phyloP scores from a whole-genome alignment of 192 early-diverging fungal genomes.

The Kickxella alabastrina region DNA sequence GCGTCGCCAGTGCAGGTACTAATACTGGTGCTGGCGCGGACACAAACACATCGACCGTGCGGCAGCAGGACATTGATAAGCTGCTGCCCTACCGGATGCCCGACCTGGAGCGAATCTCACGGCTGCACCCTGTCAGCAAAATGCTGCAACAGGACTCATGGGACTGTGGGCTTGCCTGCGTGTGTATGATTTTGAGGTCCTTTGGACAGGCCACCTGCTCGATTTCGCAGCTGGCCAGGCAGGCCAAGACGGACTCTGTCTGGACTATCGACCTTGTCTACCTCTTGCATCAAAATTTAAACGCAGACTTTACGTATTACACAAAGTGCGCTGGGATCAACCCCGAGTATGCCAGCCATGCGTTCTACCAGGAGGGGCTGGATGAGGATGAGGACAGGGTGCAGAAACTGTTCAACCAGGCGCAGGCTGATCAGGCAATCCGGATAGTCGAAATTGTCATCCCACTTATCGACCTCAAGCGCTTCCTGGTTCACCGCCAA shows the following conservation, averaged over 20 bases:
- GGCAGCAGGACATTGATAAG: slow-evolving; percentile 29
- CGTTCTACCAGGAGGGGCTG: slow-evolving; percentile 69
- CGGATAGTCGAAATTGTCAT: slow-evolving; percentile 73
- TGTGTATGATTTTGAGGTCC: slow-evolving; percentile 72
- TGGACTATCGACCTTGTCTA: slow-evolving; percentile 93
- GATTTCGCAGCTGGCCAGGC: slow-evolving; percentile 54
- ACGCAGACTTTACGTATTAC: slow-evolving; percentile 87
- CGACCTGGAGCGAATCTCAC: slow-evolving; percentile 40
- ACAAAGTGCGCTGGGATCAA: slow-evolving; percentile 82
- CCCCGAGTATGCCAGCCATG: slow-evolving; percentile 58
- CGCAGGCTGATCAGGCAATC: slow-evolving; percentile 58
- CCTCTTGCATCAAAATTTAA: slow-evolving; percentile 64
- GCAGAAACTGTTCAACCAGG: slow-evolving; percentile 70
- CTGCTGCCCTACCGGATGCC: slow-evolving; percentile 25
- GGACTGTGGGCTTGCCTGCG: slow-evolving; percentile 88
- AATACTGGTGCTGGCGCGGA: slow-evolving; percentile 6
- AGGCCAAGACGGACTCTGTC: slow-evolving; percentile 59
- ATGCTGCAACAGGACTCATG: slow-evolving; percentile 55
- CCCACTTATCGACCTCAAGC: slow-evolving; percentile 76
- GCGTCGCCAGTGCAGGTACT: slow-evolving; percentile 8
- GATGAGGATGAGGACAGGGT: slow-evolving; percentile 71
- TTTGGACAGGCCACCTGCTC: slow-evolving; percentile 55
- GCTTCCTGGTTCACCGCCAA: slow-evolving; percentile 70
- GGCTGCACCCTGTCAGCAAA: slow-evolving; percentile 48
- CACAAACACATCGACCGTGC: slow-evolving; percentile 2